Evolutionary conservation across 371 early-diverging fungal genomes (phyloP), one percentile per base, ranked within the genome.

Genomic region (Mortierella sp.): DNA sequence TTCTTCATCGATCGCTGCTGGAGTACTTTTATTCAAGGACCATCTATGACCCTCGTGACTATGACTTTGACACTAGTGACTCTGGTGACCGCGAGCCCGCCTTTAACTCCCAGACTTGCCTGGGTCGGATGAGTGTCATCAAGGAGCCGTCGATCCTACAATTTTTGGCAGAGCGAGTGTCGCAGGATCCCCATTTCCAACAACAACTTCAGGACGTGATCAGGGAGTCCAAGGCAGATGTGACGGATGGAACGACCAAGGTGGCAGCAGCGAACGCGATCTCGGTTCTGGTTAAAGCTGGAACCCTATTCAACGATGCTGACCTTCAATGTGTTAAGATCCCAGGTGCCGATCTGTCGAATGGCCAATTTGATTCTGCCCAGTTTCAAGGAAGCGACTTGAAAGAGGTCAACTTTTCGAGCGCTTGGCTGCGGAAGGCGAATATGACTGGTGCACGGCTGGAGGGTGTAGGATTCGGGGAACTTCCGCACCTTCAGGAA

Each of bases 91-190:
- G 42, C 3, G 42, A 38, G 16, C 63, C 3, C 31, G 14, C 63
- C 19, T 72, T 73, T 13, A 48, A 57, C 28, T 28, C 28, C 34
- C 1, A 24, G 68, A 24, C 21, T 5, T 7, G 55, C 24, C n/a
- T 55, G 7, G 55, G 2, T 9, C 55, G 44, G 44, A 71, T n/a
- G 55, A 73, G 28, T n/a, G 13, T 79, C 14, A 14, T 74, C 9
- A 5, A 21, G 0, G 75, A 79, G 38, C 58, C 80, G 34, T 70
- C 80, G 28, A 74, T 79, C n/a, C 1, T 74, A 0, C 80, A 75
- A 58, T 79, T 79, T 24, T n/a, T 79, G 24, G 52, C 14, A 3
- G 78, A 78, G 0, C 78, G 73, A 3, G 68, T 48, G 10, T 0
- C 24, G n/a, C n/a, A 0, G 34, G 38, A 79, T n/a, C 26, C 48